Conservation (phyloP, 1,139 yeast genomes). For the Zygoascus meyerae region DNA sequence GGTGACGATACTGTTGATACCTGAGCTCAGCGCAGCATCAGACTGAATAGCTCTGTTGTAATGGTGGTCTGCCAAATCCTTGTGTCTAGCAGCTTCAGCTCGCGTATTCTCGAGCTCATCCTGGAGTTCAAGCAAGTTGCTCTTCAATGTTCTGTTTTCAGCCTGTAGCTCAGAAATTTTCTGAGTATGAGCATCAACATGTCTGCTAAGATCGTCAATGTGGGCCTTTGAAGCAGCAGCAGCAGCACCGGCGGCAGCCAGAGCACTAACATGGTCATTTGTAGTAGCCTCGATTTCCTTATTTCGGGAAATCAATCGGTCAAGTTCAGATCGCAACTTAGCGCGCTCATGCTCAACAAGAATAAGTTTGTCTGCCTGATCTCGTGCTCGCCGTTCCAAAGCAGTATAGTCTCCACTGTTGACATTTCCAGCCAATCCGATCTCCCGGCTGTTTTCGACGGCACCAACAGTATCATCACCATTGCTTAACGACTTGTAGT, state of each 20-base stretch:
- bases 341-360: conserved; percentile 24
- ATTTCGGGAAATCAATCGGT: conserved; percentile 16
- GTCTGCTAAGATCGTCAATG: conserved; percentile 19
- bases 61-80: conserved; percentile 18
- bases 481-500: conserved; percentile 13
- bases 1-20: conserved; percentile 27
- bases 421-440: background rate
- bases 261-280: conserved; percentile 26
- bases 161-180: conserved; percentile 20
- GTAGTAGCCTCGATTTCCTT: conserved; percentile 25
- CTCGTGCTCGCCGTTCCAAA: conserved; percentile 25
- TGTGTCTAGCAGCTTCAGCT: conserved; percentile 20
- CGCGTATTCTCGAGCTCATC: conserved; percentile 15
- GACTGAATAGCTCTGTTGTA: conserved; percentile 24
- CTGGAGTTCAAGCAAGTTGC: conserved; percentile 21
- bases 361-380: conserved; percentile 24
- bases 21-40: conserved; percentile 23
- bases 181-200: conserved; percentile 21
- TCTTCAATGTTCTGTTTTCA: conserved; percentile 18
- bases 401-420: conserved; percentile 15
- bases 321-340: conserved; percentile 19
- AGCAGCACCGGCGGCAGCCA: conserved; percentile 30
- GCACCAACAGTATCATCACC: background rate
- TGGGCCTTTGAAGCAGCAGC: conserved; percentile 27
- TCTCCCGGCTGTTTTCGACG: conserved; percentile 7